Evolutionary conservation across 352 stramenopile species (phyloP).

Genomic region (Lagenidium sp.): DNA sequence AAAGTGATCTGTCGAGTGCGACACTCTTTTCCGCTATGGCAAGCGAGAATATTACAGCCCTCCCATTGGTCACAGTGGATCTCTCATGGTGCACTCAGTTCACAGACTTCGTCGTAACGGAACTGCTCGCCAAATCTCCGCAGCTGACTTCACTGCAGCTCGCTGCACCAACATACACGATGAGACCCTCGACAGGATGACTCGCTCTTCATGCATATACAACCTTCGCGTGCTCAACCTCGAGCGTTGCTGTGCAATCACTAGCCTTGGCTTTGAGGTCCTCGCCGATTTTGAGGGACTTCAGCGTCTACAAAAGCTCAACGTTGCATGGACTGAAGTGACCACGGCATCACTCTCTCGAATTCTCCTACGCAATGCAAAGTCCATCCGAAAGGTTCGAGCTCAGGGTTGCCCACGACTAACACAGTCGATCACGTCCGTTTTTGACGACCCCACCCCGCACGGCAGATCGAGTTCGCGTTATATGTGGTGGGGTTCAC

Average conservation of each 20-base stretch:
- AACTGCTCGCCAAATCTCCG: conserved; percentile 4
- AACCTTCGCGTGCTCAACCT: conserved; percentile 11
- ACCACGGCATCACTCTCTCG: not conserved
- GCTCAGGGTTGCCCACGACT: conserved; percentile 18
- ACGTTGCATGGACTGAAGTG: conserved; percentile 15
- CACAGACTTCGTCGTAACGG: conserved; percentile 1
- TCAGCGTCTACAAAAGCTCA: conserved; percentile 9
- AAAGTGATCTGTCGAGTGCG: conserved; percentile 9
- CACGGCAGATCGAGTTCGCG: too few relatives aligned
- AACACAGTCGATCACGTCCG: too few relatives aligned
- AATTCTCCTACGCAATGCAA: conserved; percentile 2
- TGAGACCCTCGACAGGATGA: not conserved
- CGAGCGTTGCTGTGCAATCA: conserved; percentile 13
- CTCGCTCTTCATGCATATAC: not conserved
- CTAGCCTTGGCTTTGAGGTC: conserved; percentile 4
- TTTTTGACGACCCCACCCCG: too few relatives aligned
- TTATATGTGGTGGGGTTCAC: too few relatives aligned
- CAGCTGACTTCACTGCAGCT: conserved; percentile 7
- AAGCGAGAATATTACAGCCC: not conserved
- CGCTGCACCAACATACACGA: conserved; percentile 12
- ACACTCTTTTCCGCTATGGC: conserved; percentile 1
- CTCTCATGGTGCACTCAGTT: conserved; percentile 16
- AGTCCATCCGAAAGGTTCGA: conserved; percentile 8
- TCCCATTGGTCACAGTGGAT: conserved; percentile 5
- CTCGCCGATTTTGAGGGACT: not conserved